Percentiles rank a stretch among this genome's conserved stretches.
phyloP scores from a whole-genome alignment of 2,329 filamentous ascomycete genomes.

The Fusarium siculi region DNA sequence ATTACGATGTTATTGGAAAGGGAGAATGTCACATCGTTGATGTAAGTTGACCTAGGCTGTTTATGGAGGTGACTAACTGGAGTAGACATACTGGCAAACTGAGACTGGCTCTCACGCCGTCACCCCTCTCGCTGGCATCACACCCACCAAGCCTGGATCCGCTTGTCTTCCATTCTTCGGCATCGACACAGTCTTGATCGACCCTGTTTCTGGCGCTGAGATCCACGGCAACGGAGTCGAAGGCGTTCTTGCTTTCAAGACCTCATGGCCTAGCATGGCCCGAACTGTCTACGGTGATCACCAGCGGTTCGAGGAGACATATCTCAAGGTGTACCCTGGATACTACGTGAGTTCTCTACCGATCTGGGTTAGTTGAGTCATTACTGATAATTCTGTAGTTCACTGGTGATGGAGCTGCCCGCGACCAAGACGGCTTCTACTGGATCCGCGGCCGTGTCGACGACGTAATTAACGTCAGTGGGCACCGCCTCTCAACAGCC shows the following conservation, averaged over 20 bases:
- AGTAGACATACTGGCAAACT: slow-evolving; percentile 96
- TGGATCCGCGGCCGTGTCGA: slow-evolving; percentile 97
- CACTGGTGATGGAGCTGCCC: slow-evolving; percentile 88
- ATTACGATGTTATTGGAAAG: slow-evolving; percentile 89
- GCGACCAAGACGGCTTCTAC: slow-evolving; percentile 96
- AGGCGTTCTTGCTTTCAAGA: slow-evolving; percentile 92
- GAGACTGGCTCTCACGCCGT: slow-evolving; percentile 96
- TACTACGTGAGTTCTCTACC: slow-evolving; percentile 77
- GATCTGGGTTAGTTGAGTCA: accelerated
- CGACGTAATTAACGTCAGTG: slow-evolving; percentile 95
- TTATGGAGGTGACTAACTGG: background rate
- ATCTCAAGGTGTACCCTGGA: slow-evolving; percentile 92
- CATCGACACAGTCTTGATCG: slow-evolving; percentile 92
- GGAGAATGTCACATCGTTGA: slow-evolving; percentile 90
- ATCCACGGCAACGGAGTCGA: slow-evolving; percentile 91
- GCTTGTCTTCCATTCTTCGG: slow-evolving; percentile 97
- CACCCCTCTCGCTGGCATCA: slow-evolving; percentile 87
- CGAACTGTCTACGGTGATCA: slow-evolving; percentile 96
- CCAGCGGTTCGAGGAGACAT: slow-evolving; percentile 96
- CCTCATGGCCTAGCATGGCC: slow-evolving; percentile 96
- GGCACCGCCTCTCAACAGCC: slow-evolving; percentile 92
- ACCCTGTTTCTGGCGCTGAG: slow-evolving; percentile 89
- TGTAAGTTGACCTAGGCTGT: slow-evolving; percentile 61
- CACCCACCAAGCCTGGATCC: slow-evolving; percentile 91
- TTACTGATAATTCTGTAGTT: slow-evolving; percentile 60